A percentile compares a stretch with the other conserved stretches of the same genome.
Evolutionary conservation across 23 red algal genomes (phyloP).

Genomic region (Chondrus crispus): DNA sequence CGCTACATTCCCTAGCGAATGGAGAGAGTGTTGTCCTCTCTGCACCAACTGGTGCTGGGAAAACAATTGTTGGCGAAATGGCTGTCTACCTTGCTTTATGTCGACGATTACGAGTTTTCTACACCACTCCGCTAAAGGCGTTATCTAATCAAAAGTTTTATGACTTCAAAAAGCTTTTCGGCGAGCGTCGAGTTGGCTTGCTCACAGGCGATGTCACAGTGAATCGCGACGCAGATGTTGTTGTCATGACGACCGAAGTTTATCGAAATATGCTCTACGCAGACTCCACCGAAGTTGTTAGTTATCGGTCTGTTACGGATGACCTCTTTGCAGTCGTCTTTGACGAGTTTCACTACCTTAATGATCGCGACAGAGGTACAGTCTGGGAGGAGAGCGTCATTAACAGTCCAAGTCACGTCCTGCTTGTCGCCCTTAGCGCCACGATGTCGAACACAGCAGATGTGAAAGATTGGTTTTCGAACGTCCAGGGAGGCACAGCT

Average conservation of each 20-base stretch:
- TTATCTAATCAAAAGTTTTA: conserved; percentile 97
- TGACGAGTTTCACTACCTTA: conserved; percentile 98
- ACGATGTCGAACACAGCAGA: conserved; percentile 84
- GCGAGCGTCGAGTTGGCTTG: conserved; percentile 63
- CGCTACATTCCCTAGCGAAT: conserved; percentile 44
- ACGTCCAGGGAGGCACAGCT: conserved; percentile 80
- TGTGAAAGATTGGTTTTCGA: conserved; percentile 71
- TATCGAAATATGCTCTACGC: conserved; percentile 98
- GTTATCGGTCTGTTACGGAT: conserved; percentile 7
- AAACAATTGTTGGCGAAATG: conserved; percentile 90
- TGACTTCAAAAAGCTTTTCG: conserved; percentile 84
- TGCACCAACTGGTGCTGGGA: conserved; percentile 92
- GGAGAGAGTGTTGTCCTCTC: conserved; percentile 74
- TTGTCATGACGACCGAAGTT: conserved; percentile 98
- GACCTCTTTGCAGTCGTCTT: conserved; percentile 82
- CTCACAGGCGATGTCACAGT: conserved; percentile 90
- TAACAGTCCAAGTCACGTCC: conserved; percentile 61
- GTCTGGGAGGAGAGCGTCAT: conserved; percentile 99
- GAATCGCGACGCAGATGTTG: conserved; percentile 71
- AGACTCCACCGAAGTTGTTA: conserved; percentile 19
- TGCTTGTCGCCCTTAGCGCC: conserved; percentile 89
- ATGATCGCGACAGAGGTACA: conserved; percentile 86
- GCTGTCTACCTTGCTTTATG: conserved; percentile 80
- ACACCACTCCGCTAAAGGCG: conserved; percentile 98
- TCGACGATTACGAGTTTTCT: conserved; percentile 70